phyloP scores from a whole-genome alignment of 176 grass and related monocot genomes.

The Lolium perenne region DNA sequence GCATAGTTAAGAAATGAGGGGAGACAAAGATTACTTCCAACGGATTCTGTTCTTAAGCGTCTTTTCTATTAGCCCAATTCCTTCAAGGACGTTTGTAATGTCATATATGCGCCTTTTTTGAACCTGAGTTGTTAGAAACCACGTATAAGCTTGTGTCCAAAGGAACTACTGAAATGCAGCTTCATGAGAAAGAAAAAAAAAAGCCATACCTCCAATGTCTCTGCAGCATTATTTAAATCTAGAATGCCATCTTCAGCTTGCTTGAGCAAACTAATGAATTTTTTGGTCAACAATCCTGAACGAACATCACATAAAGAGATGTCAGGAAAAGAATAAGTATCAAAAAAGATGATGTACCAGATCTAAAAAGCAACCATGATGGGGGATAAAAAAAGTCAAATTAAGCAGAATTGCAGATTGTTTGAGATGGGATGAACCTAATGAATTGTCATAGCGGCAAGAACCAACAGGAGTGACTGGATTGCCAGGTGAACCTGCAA shows the following conservation, averaged over 20 bases:
- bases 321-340: slow-evolving; percentile 33
- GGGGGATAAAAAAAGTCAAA: not conserved
- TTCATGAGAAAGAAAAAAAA: slow-evolving; percentile 26
- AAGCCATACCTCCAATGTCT: slow-evolving; percentile 63
- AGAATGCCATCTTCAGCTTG: slow-evolving; percentile 79
- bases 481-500: slow-evolving; percentile 70
- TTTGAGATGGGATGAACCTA: slow-evolving; percentile 59
- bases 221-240: slow-evolving; percentile 82
- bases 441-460: slow-evolving; percentile 80
- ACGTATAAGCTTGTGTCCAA: slow-evolving; percentile 34
- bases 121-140: slow-evolving; percentile 65
- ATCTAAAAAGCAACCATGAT: slow-evolving; percentile 16
- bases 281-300: slow-evolving; percentile 80
- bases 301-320: slow-evolving; percentile 34
- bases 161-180: slow-evolving; percentile 19
- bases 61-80: slow-evolving; percentile 93
- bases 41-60: slow-evolving; percentile 82
- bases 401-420: slow-evolving; percentile 23
- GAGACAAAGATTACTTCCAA: slow-evolving; percentile 73
- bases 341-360: slow-evolving; percentile 40
- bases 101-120: slow-evolving; percentile 95
- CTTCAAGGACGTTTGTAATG: slow-evolving; percentile 99
- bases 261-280: slow-evolving; percentile 83
- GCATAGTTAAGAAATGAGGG: slow-evolving; percentile 17
- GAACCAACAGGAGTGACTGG: slow-evolving; percentile 66